phyloP scores from a whole-genome alignment of 163 green algal genomes.

The Chloroidium sp. region DNA sequence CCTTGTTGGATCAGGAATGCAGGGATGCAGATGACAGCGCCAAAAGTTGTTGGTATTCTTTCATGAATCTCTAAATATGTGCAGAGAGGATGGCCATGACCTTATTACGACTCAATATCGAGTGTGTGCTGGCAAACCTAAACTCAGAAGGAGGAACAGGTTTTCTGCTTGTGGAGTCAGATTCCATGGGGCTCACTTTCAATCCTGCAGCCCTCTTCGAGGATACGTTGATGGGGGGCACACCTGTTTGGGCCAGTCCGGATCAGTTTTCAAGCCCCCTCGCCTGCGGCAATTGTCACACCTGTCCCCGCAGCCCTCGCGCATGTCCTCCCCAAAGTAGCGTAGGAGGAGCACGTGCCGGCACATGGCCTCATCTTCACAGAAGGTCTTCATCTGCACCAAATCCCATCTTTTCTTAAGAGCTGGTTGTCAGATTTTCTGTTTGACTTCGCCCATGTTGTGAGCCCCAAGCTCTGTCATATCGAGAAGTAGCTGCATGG shows the following conservation, averaged over 20 bases:
- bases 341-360: slow-evolving; percentile 47
- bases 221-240: too few species aligned
- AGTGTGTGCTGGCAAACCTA: too few species aligned
- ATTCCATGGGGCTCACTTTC: too few species aligned
- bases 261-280: not conserved
- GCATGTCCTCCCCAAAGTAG: slow-evolving; percentile 61
- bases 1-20: too few species aligned
- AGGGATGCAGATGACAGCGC: too few species aligned
- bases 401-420: not conserved
- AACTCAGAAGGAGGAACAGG: too few species aligned
- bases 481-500: not conserved
- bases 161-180: too few species aligned
- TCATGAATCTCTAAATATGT: too few species aligned
- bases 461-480: not conserved
- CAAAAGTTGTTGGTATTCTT: too few species aligned
- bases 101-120: too few species aligned
- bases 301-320: slow-evolving; percentile 12
- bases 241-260: not conserved
- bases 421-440: not conserved
- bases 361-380: slow-evolving; percentile 35
- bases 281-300: slow-evolving; percentile 42
- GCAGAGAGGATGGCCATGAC: too few species aligned
- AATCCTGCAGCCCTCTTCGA: too few species aligned
- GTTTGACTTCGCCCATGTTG: not conserved
- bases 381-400: slow-evolving; percentile 45